phyloP scores from a whole-genome alignment of 306 rosid species.

The Medicago lupulina region DNA sequence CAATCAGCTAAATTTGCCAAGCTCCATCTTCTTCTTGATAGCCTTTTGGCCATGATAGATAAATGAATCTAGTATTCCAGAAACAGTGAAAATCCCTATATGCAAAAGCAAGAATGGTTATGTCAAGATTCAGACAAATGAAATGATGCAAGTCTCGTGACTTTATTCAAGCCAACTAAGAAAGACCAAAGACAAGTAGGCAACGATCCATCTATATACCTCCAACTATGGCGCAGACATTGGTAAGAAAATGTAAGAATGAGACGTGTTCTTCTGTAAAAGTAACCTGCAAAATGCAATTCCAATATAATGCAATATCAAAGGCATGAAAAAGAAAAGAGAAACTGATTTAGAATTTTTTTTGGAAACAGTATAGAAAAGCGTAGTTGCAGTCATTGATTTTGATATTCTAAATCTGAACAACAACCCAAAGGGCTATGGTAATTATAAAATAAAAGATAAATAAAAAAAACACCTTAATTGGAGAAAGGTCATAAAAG shows the following conservation, averaged over 20 bases:
- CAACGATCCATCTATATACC: conserved; percentile 57
- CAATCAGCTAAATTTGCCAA: conserved; percentile 82
- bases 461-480: conserved; percentile 63
- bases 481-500: conserved; percentile 98
- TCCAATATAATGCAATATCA: neutral
- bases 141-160: neutral
- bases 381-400: conserved; percentile 20
- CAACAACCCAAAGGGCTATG: neutral
- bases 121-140: conserved; percentile 31
- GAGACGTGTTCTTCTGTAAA: conserved; percentile 82
- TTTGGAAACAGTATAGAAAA: conserved; percentile 21
- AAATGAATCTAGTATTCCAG: conserved; percentile 95
- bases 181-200: conserved; percentile 11
- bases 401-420: conserved; percentile 7
- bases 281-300: conserved; percentile 71
- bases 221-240: conserved; percentile 96
- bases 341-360: neutral
- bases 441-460: neutral
- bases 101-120: conserved; percentile 33
- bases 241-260: conserved; percentile 94
- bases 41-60: conserved; percentile 96
- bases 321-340: neutral
- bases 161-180: conserved; percentile 24
- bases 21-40: conserved; percentile 96
- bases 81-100: conserved; percentile 89